phyloP scores from a whole-genome alignment of 2,329 filamentous ascomycete species.

The Lanzia echinophila region DNA sequence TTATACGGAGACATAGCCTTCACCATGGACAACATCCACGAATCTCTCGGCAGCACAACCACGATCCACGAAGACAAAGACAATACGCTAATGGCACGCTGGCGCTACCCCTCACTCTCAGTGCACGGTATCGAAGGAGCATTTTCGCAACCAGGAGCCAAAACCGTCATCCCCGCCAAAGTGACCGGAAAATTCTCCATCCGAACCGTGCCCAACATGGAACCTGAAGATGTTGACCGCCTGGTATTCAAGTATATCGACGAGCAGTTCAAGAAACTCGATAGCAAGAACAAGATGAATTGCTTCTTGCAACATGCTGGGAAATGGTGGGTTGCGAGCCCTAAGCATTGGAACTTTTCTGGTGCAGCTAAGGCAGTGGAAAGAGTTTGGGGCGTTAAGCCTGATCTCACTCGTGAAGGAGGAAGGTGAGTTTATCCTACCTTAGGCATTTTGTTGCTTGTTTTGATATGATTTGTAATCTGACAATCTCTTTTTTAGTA shows the following conservation, averaged over 20 bases:
- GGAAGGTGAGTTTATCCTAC: slow-evolving; percentile 55
- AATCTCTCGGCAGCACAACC: slow-evolving; percentile 84
- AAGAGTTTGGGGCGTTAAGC: slow-evolving; percentile 86
- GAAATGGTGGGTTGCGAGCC: slow-evolving; percentile 98
- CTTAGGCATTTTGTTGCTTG: background rate
- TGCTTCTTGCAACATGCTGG: slow-evolving; percentile 80
- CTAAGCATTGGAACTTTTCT: slow-evolving; percentile 98
- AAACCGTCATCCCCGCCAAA: slow-evolving; percentile 98
- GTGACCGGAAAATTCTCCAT: slow-evolving; percentile 98
- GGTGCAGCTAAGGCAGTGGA: slow-evolving; percentile 94
- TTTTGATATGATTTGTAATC: slow-evolving; percentile 8
- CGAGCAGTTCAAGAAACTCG: slow-evolving; percentile 76
- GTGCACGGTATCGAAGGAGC: slow-evolving; percentile 93
- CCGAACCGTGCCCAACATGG: slow-evolving; percentile 95
- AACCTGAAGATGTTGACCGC: slow-evolving; percentile 80
- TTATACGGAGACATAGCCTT: slow-evolving; percentile 91
- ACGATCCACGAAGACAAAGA: slow-evolving; percentile 86
- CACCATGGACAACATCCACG: slow-evolving; percentile 91
- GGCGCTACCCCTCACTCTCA: slow-evolving; percentile 90
- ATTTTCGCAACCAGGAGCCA: slow-evolving; percentile 86
- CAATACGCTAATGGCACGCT: slow-evolving; percentile 86
- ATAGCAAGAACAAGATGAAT: slow-evolving; percentile 86
- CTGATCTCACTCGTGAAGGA: slow-evolving; percentile 93
- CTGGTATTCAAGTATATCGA: slow-evolving; percentile 79
- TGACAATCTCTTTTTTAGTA: slow-evolving; percentile 48